Base-by-base conservation (phyloP, 1,284 basidiomycete species). In the Phylloporus gajari region DNA sequence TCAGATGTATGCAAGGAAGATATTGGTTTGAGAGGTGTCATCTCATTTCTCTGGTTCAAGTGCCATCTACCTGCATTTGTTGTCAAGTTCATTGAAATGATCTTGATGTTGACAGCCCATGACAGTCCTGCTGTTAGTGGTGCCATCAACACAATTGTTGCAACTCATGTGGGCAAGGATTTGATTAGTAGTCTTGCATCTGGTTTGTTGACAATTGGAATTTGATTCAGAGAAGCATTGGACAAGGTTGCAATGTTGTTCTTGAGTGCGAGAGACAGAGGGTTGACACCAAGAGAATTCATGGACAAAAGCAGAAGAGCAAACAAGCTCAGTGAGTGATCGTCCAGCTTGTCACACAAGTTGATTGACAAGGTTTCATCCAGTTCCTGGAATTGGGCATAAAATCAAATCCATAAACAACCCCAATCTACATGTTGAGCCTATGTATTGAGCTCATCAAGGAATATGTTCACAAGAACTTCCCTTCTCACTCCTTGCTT, bases 71-170 rank as follows among this genome's bases (percentile, higher is more conserved):
- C 94, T 32, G 85, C 90, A 62, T 95, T 92, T 88, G 95, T 95
- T 60, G 91, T 94, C 84, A 98, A 97, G 88, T 98, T 99, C 88
- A 94, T 99, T 84, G 97, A 99, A 90, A 99, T 99, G 97, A 96
- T 98, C 72, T 91, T 99, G 82, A 98, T 98, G 95, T 90, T 99
- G 76, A 99, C 97, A 35, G 97, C n/a, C n/a, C n/a, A 97, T 78
- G 97, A 99, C 86, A 97, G 96, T 82, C 96, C 96, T n/a, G 96
- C 96, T 74, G 94, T 95, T n/a, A 94, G 92, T 83, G 93, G 97
- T 87, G 97, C 97, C 44, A 99, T 99, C 97, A 99, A 98, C 90
- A 99, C 97, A 75, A 99, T 99, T 84, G 97, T 99, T 84, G 97
- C 97, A 40, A 94, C 97, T 63, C 97, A 97, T 88, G 97, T 97